Evolutionary conservation across 352 stramenopile species (phyloP).

Genomic region (Sclerospora graminicola): DNA sequence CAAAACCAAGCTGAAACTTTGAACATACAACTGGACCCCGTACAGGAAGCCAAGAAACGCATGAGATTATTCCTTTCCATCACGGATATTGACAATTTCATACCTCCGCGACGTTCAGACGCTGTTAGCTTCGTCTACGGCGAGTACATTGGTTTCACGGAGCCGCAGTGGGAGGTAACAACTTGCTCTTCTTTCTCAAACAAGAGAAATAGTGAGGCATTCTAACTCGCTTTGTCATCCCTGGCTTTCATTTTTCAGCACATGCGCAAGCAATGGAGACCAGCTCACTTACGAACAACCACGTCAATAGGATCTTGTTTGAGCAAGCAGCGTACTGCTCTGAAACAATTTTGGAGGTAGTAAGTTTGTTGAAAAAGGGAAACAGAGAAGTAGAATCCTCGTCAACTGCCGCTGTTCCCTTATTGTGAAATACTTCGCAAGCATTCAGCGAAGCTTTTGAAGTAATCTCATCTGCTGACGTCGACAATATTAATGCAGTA

Average conservation of each 20-base stretch:
- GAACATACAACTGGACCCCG: conserved; percentile 6
- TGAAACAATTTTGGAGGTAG: conserved; percentile 63
- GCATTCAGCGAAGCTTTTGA: too few relatives aligned
- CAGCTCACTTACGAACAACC: conserved; percentile 50
- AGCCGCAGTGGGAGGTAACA: conserved; percentile 50
- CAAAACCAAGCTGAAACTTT: neutral
- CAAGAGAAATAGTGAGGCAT: too few relatives aligned
- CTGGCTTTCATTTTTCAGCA: conserved; percentile 15
- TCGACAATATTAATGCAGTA: too few relatives aligned
- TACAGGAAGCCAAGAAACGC: too few relatives aligned
- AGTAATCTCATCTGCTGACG: too few relatives aligned
- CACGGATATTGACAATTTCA: conserved; percentile 76
- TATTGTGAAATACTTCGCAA: neutral
- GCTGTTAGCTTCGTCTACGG: conserved; percentile 73
- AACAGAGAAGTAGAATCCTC: conserved; percentile 3
- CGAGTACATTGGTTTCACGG: conserved; percentile 58
- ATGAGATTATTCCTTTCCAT: conserved; percentile 75
- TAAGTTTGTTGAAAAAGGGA: conserved; percentile 22
- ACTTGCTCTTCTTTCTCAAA: neutral
- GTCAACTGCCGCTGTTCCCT: conserved; percentile 3
- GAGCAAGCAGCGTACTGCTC: conserved; percentile 54
- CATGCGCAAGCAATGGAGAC: conserved; percentile 44
- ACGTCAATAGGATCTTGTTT: conserved; percentile 73
- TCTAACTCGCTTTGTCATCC: neutral
- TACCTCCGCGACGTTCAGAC: conserved; percentile 45